Evolutionary conservation across 208 protist species (phyloP).

Genomic region (Leishmania turanica): DNA sequence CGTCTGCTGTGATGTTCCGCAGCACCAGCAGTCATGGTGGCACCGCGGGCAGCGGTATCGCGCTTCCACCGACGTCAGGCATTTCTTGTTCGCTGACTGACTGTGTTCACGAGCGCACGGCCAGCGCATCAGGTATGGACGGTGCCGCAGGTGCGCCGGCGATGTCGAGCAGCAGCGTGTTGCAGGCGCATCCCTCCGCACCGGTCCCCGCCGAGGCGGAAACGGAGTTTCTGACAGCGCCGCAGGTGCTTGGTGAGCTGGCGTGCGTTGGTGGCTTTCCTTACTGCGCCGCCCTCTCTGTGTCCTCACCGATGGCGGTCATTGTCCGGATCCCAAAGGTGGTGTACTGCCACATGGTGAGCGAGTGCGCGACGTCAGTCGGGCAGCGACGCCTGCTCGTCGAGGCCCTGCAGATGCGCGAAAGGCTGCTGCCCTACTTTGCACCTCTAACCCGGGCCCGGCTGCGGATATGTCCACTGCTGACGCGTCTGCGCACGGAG

Average conservation of each 20-base stretch:
- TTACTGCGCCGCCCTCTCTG: constrained; percentile 50
- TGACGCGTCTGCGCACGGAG: constrained; percentile 47
- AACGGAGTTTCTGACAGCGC: constrained; percentile 41
- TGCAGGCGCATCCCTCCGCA: neutral
- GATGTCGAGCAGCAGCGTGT: neutral
- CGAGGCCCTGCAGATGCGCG: constrained; percentile 50
- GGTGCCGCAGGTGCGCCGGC: neutral
- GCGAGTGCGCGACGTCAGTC: constrained; percentile 22
- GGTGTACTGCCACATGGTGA: constrained; percentile 52
- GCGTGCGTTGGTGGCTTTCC: constrained; percentile 63
- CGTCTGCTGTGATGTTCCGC: neutral
- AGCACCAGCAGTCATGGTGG: neutral
- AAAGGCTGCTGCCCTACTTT: constrained; percentile 63
- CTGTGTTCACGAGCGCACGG: neutral
- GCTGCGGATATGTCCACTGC: constrained; percentile 70
- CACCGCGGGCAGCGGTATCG: neutral
- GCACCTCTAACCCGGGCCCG: constrained; percentile 58
- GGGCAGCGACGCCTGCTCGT: constrained; percentile 53
- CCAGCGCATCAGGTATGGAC: neutral
- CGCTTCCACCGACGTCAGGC: neutral
- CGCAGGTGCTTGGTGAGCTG: constrained; percentile 66
- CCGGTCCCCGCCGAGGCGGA: constrained; percentile 5
- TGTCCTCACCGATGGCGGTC: constrained; percentile 45
- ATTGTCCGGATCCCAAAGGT: constrained; percentile 41
- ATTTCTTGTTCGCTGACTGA: neutral